Evolutionary conservation across 2,329 filamentous ascomycete species (phyloP).

Genomic region (Fusarium tupiense): DNA sequence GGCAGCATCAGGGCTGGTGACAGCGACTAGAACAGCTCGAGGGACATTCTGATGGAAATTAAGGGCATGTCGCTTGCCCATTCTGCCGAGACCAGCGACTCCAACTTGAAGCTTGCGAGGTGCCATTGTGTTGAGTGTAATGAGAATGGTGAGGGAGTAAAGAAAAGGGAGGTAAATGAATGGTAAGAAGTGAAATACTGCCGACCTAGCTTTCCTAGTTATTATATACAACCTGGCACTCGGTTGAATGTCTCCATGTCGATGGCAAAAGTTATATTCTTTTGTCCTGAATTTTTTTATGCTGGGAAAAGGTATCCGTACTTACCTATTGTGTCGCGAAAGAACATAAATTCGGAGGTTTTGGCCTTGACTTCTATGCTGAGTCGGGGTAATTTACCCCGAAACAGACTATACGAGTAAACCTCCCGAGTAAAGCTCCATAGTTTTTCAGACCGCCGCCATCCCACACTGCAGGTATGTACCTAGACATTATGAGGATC

Average conservation of each 20-base stretch:
- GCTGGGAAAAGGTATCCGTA: fast-evolving
- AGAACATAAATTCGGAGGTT: not conserved
- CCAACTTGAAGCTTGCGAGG: conserved; percentile 52
- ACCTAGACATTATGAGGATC: no score
- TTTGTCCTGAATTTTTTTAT: not conserved
- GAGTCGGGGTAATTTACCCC: not conserved
- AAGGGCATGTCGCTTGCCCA: conserved; percentile 61
- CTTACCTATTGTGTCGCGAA: not conserved
- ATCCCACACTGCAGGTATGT: no score
- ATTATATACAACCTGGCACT: not conserved
- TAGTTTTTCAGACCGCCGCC: not conserved
- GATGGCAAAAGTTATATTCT: not conserved
- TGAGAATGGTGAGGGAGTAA: not conserved
- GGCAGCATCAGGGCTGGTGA: conserved; percentile 55
- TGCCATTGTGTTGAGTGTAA: conserved; percentile 6
- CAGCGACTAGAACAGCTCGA: conserved; percentile 60
- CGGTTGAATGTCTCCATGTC: not conserved
- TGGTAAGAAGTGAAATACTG: not conserved
- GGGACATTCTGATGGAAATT: conserved; percentile 58
- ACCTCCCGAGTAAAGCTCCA: not conserved
- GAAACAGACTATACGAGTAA: not conserved
- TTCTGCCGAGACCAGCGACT: conserved; percentile 61
- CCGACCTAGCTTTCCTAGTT: not conserved
- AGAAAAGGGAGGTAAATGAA: not conserved
- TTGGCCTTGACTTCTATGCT: fast-evolving